phyloP scores from a whole-genome alignment of 805 yeast genomes.

The Cyberlindnera xylosilytica region DNA sequence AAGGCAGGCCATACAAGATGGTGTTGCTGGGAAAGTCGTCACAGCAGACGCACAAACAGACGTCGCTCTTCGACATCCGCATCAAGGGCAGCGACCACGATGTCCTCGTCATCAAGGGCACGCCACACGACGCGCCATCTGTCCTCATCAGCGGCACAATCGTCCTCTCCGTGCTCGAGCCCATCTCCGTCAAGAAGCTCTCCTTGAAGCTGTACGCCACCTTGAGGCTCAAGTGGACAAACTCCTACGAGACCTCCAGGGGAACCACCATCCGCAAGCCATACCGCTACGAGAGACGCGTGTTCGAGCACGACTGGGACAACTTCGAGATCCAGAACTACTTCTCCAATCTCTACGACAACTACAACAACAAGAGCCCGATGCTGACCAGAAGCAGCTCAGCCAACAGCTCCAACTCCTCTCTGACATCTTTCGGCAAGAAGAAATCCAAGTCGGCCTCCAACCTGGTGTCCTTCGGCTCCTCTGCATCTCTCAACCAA shows the following conservation, averaged over 20 bases:
- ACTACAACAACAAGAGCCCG: constrained; percentile 16
- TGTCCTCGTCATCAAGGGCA: constrained; percentile 77
- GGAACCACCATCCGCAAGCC: constrained; percentile 44
- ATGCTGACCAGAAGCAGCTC: constrained; percentile 14
- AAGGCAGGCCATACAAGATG: constrained; percentile 2
- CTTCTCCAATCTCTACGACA: constrained; percentile 29
- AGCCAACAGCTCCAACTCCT: constrained; percentile 26
- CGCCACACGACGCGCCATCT: constrained; percentile 73
- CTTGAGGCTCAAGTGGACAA: constrained; percentile 63
- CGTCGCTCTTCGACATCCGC: constrained; percentile 50
- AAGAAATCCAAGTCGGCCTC: constrained; percentile 35
- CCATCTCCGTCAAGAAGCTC: constrained; percentile 63
- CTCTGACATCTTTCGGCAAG: constrained; percentile 23
- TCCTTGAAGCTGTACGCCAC: constrained; percentile 65
- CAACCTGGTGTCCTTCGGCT: constrained; percentile 32
- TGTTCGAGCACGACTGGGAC: constrained; percentile 82
- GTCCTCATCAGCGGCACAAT: constrained; percentile 74
- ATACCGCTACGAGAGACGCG: constrained; percentile 50
- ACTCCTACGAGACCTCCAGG: constrained; percentile 44
- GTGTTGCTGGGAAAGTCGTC: constrained; percentile 20
- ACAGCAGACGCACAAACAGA: constrained; percentile 25
- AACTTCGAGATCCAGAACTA: constrained; percentile 51
- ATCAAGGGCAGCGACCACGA: constrained; percentile 69
- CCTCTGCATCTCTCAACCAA: constrained; percentile 21
- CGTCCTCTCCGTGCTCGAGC: constrained; percentile 72